Base-by-base conservation (phyloP, 768 basidiomycete genomes). In the Leccinum pellstonianum region DNA sequence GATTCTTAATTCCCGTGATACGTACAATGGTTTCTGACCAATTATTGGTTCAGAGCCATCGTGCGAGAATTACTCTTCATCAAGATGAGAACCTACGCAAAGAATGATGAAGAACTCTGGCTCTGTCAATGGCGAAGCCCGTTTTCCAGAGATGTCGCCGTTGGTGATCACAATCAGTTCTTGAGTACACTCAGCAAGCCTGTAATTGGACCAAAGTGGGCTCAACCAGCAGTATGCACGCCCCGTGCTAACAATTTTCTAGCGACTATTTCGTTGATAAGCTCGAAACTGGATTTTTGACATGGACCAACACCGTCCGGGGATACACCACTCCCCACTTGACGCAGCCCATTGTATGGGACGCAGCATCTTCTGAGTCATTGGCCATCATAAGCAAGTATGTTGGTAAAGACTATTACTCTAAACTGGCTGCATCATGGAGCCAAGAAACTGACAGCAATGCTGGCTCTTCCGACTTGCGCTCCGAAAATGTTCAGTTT, bases 381-480 rank as follows among this genome's bases (percentile, higher is more conserved):
- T 72, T 94, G 10, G 68, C 79, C 23, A 80, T 82, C 14, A 81
- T 94, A 61, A 72, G 73, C 37, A 74, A 79, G 37, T 68, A 77
- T 11, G 73, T 86, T 19, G 66, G 68, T n/a, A 75, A 76, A 52
- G 79, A 79, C 2, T 93, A 88, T 76, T 86, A 89, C 67, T 66
- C 76, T 25, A 80, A 84, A 62, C 73, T 95, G 17, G 78, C 83
- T 23, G 70, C 75, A 11, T 78, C 91, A 10, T 94, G 91, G 86
- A 80, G 86, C 31, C 92, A 95, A 75, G 94, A 96, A 73, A 89
- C 90, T 25, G 82, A 79, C 57, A 84, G 81, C 70, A 80, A 75
- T 53, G 70, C 79, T 27, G 74, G 77, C 11, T 73, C 73, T 49
- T 76, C 85, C 6, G 87, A 90, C 54, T 66, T 91, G 43, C 80